Conservation (phyloP, 1,139 yeast species). For the Magnusiomyces tetraspermus region DNA sequence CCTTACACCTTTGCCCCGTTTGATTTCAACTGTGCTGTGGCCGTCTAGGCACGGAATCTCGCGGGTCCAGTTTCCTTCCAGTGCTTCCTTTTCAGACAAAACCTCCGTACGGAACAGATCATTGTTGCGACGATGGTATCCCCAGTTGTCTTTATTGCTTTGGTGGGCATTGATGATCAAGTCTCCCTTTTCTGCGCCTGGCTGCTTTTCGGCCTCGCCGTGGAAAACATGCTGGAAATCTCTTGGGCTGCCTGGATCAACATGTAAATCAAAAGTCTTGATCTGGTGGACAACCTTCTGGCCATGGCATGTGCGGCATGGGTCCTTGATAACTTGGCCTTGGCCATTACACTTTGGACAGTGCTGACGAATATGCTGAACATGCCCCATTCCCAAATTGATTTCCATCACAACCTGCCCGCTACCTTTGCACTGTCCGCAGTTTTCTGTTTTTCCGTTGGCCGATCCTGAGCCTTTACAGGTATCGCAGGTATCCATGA, state of each 20-base stretch:
- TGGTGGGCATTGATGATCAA: conserved; percentile 47
- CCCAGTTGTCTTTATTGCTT: conserved; percentile 43
- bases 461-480: conserved; percentile 83
- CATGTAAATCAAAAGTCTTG: conserved; percentile 51
- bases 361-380: conserved; percentile 68
- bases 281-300: conserved; percentile 47
- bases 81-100: conserved; percentile 60
- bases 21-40: conserved; percentile 41
- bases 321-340: conserved; percentile 55
- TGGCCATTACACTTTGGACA: conserved; percentile 77
- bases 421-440: conserved; percentile 62
- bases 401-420: conserved; percentile 61
- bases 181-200: conserved; percentile 82
- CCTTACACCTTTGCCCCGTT: conserved; percentile 43
- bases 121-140: conserved; percentile 71
- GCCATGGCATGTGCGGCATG: conserved; percentile 67
- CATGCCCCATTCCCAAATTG: conserved; percentile 84
- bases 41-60: conserved; percentile 56
- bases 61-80: conserved; percentile 72
- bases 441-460: conserved; percentile 58
- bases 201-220: conserved; percentile 79
- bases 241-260: conserved; percentile 64
- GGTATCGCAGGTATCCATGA: conserved; percentile 63
- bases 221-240: conserved; percentile 48
- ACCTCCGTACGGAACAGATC: conserved; percentile 76